A percentile compares a stretch with the other conserved stretches of the same genome.
These are phyloP conservation scores for Populus hybrid DNA, from an alignment of 441 rosid species.

Conservation along the genomic window DNA sequence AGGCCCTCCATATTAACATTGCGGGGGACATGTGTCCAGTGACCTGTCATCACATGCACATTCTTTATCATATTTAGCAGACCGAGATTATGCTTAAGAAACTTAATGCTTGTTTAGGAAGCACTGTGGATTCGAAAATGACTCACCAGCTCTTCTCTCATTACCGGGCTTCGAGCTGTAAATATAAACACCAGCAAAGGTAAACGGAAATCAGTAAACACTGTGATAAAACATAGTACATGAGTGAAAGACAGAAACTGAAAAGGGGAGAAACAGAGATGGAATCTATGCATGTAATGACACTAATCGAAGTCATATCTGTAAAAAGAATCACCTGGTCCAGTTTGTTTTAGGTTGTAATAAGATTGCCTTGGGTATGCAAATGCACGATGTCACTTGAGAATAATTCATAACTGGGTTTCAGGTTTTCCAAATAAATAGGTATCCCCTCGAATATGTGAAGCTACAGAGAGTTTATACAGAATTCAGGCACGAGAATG, in stretches of 20 bases:
- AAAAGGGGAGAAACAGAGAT: neutral
- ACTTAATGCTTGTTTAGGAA: neutral
- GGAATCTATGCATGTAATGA: neutral
- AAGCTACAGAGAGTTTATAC: neutral
- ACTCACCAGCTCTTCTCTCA: neutral
- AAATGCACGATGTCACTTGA: conserved; percentile 2
- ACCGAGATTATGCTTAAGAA: neutral
- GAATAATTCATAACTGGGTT: neutral
- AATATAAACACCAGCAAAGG: neutral
- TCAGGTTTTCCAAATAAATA: neutral
- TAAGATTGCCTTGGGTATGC: neutral
- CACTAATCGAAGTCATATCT: neutral
- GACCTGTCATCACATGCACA: conserved; percentile 3
- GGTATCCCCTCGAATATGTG: neutral
- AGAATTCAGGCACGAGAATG: neutral
- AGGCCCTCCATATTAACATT: conserved; percentile 13
- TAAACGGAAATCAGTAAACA: neutral
- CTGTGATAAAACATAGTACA: too few species aligned
- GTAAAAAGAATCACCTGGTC: neutral
- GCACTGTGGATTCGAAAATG: neutral
- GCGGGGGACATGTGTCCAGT: conserved; percentile 4
- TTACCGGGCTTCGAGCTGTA: conserved; percentile 1
- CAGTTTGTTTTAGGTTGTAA: neutral
- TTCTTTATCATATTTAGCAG: neutral
- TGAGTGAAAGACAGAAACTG: neutral